Base-by-base conservation (phyloP, 371 early-diverging fungal species). In the Pancytospora philotis region DNA sequence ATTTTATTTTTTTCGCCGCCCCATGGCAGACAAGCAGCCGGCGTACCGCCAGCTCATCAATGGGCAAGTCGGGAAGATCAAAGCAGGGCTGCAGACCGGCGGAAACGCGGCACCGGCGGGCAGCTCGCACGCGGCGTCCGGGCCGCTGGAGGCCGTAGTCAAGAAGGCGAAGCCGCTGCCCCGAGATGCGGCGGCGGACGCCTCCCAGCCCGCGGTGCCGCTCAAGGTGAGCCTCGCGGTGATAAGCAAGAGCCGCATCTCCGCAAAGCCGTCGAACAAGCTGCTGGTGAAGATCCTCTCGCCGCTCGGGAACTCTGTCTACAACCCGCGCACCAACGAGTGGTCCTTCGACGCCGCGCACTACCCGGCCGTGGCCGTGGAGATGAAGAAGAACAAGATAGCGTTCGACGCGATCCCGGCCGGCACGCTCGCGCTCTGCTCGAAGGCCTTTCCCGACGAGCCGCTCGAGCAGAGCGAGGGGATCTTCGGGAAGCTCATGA, bases 401-500 rank as follows among this genome's bases (percentile, higher is more conserved):
- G 27, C 41, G 13, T 76, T 68, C 62, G 66, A 68, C 28, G 34
- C 57, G 2, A 69, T 73, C 61, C 73, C 76, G 25, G 51, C 51
- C 19, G 73, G 68, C 13, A 32, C 48, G 25, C 22, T 76, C 3
- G 35, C 31, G 48, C 38, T 73, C n/a, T 22, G 39, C 22, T 53
- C 30, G 13, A 61, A 59, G 50, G n/a, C 27, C 16, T 1, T 19
- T 25, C n/a, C 13, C 2, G 25, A 51, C 16, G 28, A 61, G 19
- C 13, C 27, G 22, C 66, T 49, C 36, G 69, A 72, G 16, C 57
- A 60, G 55, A 0, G 22, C 22, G 13, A 61, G 27, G 76, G 72
- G 28, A 71, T 77, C 25, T 73, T 68, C 51, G 61, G 55, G 16
- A 63, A 35, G 2, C 68, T 86, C 32, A 72, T 79, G 22, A 53